Evolutionary conservation across 129 eudicot genomes (phyloP), one percentile per base, ranked within the genome.

Genomic region (Flaveria brownii): DNA sequence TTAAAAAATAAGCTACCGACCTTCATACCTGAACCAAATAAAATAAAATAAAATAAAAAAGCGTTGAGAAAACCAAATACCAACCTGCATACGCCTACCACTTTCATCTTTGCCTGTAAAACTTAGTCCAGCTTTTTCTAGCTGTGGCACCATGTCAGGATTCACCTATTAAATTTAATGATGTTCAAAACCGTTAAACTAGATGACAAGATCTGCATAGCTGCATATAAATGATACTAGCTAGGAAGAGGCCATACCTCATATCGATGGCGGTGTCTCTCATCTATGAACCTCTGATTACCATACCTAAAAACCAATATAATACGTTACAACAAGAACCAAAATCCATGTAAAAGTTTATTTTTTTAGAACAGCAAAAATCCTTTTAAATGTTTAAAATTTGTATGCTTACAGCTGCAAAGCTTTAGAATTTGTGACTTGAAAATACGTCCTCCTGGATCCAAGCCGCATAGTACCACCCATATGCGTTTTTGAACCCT

Each of bases 391-490:
- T 13, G 10, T 4, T 18, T n/a, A 46, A 16, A 9, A 9, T 9
- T 13, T 46, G 8, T 23, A 50, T 65, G 55, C 97, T 85, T 82
- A 91, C 97, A 91, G 73, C 65, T 83, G 87, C 0, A 86, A 85
- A 80, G 92, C 84, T 89, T 83, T 91, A 73, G 87, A 87, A 33
- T 84, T 82, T 14, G 68, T 52, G 28, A 73, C 86, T 63, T 87
- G 86, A 47, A 91, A 87, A 68, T 83, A 88, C 28, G 97, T 91
- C 73, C 91, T 89, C 86, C 97, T 85, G 41, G 97, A 89, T 78
- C 97, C 97, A n/a, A 91, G 97, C 20, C 97, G 92, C 97, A 91
- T 91, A 15, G 97, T 91, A 62, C 97, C 97, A 63, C 97, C 97
- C 97, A 91, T 91, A 76, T 91, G 97, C 66, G 97, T 91, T 77